Evolutionary conservation across 2,329 filamentous ascomycete genomes (phyloP).

Genomic region (Sclerotinia subarctica): DNA sequence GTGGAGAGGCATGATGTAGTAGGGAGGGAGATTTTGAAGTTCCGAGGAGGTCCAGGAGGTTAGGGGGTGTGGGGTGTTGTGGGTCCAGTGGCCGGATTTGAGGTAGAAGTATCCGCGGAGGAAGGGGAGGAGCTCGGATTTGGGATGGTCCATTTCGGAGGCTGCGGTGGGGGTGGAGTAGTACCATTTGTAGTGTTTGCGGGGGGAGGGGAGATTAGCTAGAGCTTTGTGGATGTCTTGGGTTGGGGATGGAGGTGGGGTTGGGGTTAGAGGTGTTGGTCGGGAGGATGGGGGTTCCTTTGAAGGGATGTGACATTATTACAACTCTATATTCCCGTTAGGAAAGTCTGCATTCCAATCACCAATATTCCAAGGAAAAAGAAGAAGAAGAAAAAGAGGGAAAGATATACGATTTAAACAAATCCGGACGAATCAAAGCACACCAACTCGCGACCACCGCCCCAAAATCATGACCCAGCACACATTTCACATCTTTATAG

Average conservation of each 20-base stretch:
- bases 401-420: slow-evolving; percentile 52
- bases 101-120: slow-evolving; percentile 66
- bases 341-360: neutral
- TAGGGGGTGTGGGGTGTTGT: slow-evolving; percentile 53
- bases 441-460: slow-evolving; percentile 58
- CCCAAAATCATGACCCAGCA: slow-evolving; percentile 67
- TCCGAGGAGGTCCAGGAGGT: slow-evolving; percentile 54
- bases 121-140: slow-evolving; percentile 55
- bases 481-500: slow-evolving; percentile 54
- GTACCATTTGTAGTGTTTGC: slow-evolving; percentile 70
- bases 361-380: neutral
- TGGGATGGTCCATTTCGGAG: slow-evolving; percentile 46
- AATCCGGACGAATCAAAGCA: slow-evolving; percentile 60
- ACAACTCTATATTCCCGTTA: slow-evolving; percentile 42
- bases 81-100: slow-evolving; percentile 60
- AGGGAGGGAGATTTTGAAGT: slow-evolving; percentile 59
- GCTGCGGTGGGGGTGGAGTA: slow-evolving; percentile 51
- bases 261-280: slow-evolving; percentile 35
- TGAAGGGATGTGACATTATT: slow-evolving; percentile 64
- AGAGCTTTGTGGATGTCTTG: slow-evolving; percentile 55
- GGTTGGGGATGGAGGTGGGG: slow-evolving; percentile 24
- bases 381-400: neutral
- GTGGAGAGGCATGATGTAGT: slow-evolving; percentile 63
- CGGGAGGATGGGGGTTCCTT: slow-evolving; percentile 39
- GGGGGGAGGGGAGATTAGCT: slow-evolving; percentile 50